Evolutionary conservation across 1,284 basidiomycete genomes (phyloP).

Genomic region (Malassezia yamatoensis): DNA sequence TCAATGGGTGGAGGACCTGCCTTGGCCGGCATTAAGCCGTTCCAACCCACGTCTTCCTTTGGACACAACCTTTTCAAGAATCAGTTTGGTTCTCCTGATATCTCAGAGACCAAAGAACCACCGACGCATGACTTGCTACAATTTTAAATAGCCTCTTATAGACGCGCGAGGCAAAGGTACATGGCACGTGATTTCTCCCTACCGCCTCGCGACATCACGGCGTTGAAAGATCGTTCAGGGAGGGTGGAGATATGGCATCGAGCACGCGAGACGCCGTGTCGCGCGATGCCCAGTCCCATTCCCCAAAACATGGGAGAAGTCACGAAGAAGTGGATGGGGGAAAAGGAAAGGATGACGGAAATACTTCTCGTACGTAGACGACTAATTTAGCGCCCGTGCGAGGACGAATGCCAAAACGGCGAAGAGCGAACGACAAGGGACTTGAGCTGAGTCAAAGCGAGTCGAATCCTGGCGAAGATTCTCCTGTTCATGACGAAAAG

Average conservation of each 20-base stretch:
- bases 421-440: neutral
- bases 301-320: too few relatives aligned
- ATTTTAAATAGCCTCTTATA: neutral
- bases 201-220: neutral
- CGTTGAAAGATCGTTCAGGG: neutral
- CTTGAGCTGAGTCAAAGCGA: neutral
- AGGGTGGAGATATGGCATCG: conserved; percentile 1
- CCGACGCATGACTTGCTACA: conserved; percentile 12
- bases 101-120: neutral
- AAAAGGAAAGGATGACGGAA: too few relatives aligned
- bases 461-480: neutral
- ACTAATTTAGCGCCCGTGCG: neutral
- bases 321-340: too few relatives aligned
- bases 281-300: too few relatives aligned
- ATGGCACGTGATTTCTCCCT: conserved; percentile 1
- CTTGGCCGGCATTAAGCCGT: conserved; percentile 28
- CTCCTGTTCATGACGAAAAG: neutral
- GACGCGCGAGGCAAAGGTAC: neutral
- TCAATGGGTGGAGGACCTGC: neutral
- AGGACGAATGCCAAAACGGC: neutral
- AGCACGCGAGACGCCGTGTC: neutral
- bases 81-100: neutral
- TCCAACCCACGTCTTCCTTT: conserved; percentile 39
- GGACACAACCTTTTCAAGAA: conserved; percentile 18
- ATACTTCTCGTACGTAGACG: neutral